phyloP scores from a whole-genome alignment of 331 rosid species.

The Malus hybrid region DNA sequence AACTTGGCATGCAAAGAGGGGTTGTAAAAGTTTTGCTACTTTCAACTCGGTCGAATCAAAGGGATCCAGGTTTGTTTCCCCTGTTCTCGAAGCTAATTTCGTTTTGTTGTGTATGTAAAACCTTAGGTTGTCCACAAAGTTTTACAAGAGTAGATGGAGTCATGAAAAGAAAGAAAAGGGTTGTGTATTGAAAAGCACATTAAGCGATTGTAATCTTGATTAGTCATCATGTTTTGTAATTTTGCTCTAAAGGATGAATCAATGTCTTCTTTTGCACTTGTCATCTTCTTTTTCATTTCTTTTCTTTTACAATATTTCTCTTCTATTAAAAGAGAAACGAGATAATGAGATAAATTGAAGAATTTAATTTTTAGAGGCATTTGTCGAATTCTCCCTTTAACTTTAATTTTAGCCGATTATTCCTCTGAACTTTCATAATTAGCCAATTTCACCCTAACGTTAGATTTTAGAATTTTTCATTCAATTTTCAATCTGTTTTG shows the following conservation, averaged over 20 bases:
- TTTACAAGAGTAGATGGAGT: not conserved
- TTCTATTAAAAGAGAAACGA: too few relatives aligned
- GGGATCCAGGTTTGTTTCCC: not conserved
- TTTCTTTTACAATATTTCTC: too few relatives aligned
- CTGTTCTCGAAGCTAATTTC: not conserved
- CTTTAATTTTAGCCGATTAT: too few relatives aligned
- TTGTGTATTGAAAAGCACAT: not conserved
- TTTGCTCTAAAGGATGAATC: not conserved
- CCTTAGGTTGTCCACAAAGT: not conserved
- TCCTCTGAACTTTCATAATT: too few relatives aligned
- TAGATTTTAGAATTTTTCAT: too few relatives aligned
- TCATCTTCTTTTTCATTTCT: too few relatives aligned
- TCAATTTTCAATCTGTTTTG: too few relatives aligned
- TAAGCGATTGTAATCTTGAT: not conserved
- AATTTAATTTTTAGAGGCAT: too few relatives aligned
- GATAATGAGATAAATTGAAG: too few relatives aligned
- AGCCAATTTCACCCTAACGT: too few relatives aligned
- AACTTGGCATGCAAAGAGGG: not conserved
- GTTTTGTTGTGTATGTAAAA: conserved; percentile 3
- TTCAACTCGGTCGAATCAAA: not conserved
- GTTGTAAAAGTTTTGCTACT: conserved; percentile 11
- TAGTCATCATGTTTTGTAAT: not conserved
- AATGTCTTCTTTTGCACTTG: too few relatives aligned
- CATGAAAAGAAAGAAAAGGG: not conserved
- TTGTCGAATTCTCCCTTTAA: accelerated